A percentile compares a stretch with the other conserved stretches of the same genome.
phyloP scores from a whole-genome alignment of 176 grass and related monocot genomes.

The Triticum timopheevii region DNA sequence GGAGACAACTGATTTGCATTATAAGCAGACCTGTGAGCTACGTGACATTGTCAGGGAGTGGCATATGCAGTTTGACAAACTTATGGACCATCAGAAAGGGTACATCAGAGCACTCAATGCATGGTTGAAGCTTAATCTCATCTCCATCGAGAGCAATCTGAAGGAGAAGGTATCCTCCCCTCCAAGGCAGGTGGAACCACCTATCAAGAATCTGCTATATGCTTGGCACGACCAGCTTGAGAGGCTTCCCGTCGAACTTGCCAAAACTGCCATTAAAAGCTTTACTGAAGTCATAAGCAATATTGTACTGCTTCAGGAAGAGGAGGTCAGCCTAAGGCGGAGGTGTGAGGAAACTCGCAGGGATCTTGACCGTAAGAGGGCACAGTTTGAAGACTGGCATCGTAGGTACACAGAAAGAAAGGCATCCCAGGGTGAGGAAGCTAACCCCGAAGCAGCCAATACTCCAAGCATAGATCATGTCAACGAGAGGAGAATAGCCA shows the following conservation, averaged over 20 bases:
- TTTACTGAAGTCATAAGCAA: conserved; percentile 68
- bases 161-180: conserved; percentile 89
- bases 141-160: conserved; percentile 86
- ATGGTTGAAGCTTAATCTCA: conserved; percentile 84
- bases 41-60: conserved; percentile 58
- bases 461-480: conserved; percentile 46
- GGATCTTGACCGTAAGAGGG: conserved; percentile 53
- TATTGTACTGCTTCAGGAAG: conserved; percentile 63
- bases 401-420: conserved; percentile 58
- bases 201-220: conserved; percentile 71
- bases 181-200: conserved; percentile 54
- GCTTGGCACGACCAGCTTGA: conserved; percentile 79
- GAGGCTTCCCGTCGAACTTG: conserved; percentile 79
- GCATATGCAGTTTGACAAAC: conserved; percentile 73
- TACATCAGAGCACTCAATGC: conserved; percentile 78
- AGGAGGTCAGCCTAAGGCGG: conserved; percentile 62
- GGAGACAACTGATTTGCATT: conserved; percentile 67
- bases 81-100: conserved; percentile 73
- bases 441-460: conserved; percentile 42
- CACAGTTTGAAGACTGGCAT: conserved; percentile 70
- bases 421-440: conserved; percentile 46
- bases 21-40: conserved; percentile 58
- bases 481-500: conserved; percentile 43
- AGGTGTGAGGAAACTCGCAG: conserved; percentile 58
- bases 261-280: conserved; percentile 62